Evolutionary conservation across 2,329 filamentous ascomycete genomes (phyloP), one percentile per base, ranked within the genome.

Genomic region (Fusarium vanettenii): DNA sequence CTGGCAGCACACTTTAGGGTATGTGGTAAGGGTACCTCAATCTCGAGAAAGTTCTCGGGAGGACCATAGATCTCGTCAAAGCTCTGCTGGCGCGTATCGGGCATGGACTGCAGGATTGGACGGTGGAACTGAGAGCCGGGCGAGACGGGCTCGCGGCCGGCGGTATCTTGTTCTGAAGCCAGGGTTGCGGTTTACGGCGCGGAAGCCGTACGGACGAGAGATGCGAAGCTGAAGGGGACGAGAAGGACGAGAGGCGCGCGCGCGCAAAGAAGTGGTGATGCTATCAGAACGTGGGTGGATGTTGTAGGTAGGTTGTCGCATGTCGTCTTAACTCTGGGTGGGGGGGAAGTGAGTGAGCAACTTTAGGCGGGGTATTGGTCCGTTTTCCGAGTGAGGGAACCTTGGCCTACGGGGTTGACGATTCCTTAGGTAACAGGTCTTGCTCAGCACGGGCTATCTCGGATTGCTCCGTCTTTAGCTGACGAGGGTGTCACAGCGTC

Each of bases 11-110:
- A n/a, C n/a, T n/a, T n/a, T n/a, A n/a, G n/a, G n/a, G n/a, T n/a
- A n/a, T n/a, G n/a, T n/a, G n/a, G n/a, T n/a, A n/a, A n/a, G 20
- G 20, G 13, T 67, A 97, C 95, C 89, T 99, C 97, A 75, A 99
- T 98, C 88, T 99, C 97, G 64, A 99, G 90, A 82, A 98, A 98
- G 88, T 99, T 99, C 89, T 99, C 97, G 7, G 97, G 97, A 57
- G 96, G 95, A 16, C 95, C 97, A 85, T 99, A 99, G 83, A 98
- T 98, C 89, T 99, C 97, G 86, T 99, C 97, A 82, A 98, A 98
- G 81, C 93, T 97, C 88, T 99, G 97, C 85, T 94, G 92, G 80
- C 95, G 94, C 77, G 93, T 91, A 81, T 92, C 91, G 57, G 91
- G 91, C 86, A 92, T 90, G 73, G 90, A 89, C 84, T 91, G 89